Conservation (phyloP, 1,139 yeast genomes). For the Lodderomyces orthopsilosis region DNA sequence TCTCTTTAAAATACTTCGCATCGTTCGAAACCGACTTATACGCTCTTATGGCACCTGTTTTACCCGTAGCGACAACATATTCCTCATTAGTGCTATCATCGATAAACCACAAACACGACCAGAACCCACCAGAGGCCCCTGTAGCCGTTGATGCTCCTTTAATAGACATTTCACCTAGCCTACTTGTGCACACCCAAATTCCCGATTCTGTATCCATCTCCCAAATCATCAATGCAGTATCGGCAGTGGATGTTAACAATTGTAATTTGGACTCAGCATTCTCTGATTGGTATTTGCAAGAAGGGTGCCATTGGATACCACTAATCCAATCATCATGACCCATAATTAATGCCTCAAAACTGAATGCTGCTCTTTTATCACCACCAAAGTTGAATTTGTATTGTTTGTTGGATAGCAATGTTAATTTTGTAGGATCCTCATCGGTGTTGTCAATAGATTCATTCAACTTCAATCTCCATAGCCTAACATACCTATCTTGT, state of each 20-base stretch:
- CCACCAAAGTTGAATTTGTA: conserved; percentile 46
- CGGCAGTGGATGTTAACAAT: conserved; percentile 85
- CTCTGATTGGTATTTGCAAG: conserved; percentile 10
- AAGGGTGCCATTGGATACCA: conserved; percentile 77
- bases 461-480: conserved; percentile 72
- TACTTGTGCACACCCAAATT: conserved; percentile 78
- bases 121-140: conserved; percentile 96
- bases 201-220: conserved; percentile 84
- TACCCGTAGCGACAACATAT: conserved; percentile 75
- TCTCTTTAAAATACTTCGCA: conserved; percentile 48
- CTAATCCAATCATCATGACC: conserved; percentile 99
- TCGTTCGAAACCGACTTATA: conserved; percentile 51
- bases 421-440: conserved; percentile 53
- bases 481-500: conserved; percentile 83
- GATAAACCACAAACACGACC: conserved; percentile 82
- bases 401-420: conserved; percentile 62
- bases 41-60: conserved; percentile 87
- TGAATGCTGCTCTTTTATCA: conserved; percentile 48
- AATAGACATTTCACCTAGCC: conserved; percentile 89
- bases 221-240: conserved; percentile 95
- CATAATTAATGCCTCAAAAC: conserved; percentile 89
- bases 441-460: conserved; percentile 56
- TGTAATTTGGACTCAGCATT: conserved; percentile 38
- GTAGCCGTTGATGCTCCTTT: conserved; percentile 99
- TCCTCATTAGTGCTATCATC: conserved; percentile 34